A percentile compares a stretch with the other conserved stretches of the same genome.
These are phyloP conservation scores for Alternaria solani DNA, from an alignment of 2,329 filamentous ascomycete genomes.

Conservation along the genomic window DNA sequence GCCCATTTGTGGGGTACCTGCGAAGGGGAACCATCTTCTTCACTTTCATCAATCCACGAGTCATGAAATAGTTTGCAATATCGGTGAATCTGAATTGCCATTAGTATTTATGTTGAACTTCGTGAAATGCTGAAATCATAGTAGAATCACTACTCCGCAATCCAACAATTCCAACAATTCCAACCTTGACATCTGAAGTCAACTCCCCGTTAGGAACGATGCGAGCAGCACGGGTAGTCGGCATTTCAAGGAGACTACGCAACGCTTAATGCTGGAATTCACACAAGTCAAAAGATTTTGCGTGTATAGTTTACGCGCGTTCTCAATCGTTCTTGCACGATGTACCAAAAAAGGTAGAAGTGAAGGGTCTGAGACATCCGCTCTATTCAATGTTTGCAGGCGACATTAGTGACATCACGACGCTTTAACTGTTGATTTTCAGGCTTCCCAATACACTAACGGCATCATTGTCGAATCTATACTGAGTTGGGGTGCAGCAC, in stretches of 20 bases:
- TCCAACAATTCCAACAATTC: background rate
- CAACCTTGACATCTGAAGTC: background rate
- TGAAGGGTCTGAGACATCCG: background rate
- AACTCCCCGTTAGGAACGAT: background rate
- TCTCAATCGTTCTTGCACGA: no score
- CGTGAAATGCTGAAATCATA: no score
- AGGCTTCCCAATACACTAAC: background rate
- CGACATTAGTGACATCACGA: background rate
- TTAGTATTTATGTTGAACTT: background rate
- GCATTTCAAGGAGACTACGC: background rate
- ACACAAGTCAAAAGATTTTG: background rate
- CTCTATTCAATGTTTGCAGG: background rate
- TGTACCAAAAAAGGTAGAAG: no score
- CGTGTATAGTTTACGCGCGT: background rate
- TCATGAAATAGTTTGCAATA: no score
- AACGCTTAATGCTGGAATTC: background rate
- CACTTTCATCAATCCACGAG: no score
- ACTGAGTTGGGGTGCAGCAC: background rate
- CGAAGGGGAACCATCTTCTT: background rate
- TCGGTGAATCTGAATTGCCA: no score
- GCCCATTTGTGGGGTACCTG: background rate
- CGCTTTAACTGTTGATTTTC: background rate
- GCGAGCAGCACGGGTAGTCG: background rate
- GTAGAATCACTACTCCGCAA: no score
- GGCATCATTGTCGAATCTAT: background rate